Evolutionary conservation across 768 basidiomycete genomes (phyloP), one percentile per base, ranked within the genome.

Genomic region (Paxillus involutus): DNA sequence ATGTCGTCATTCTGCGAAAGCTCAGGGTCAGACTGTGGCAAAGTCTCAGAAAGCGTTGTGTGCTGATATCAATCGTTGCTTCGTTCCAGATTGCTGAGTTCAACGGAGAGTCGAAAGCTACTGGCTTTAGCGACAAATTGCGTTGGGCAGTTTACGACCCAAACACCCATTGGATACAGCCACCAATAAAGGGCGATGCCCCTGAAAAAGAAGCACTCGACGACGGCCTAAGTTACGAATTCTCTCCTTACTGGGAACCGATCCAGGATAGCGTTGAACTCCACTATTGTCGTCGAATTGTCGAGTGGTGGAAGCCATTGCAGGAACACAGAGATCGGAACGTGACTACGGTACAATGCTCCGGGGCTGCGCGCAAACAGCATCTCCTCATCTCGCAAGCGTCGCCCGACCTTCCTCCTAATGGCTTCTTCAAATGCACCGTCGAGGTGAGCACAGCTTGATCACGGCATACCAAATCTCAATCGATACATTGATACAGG

Each of bases 371-470:
- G 36, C 0, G 3, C 36, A 74, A 78, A 44, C 63, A 67, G 41
- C 84, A 84, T 57, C 69, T 74, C 24, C 65, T 84, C 16, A 72
- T 86, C 51, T 74, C 73, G n/a, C 80, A 84, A 42, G 76, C 74
- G 12, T 72, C 72, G 9, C 81, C 82, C 1, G 62, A 74, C 45
- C 68, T 71, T 17, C 66, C 66, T 11, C 80, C 80, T 2, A 47
- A 55, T 19, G 80, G 81, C 1, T 87, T 77, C 64, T 86, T 87
- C 63, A 75, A 86, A 51, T 86, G 84, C 45, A 84, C 82, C 0
- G 74, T 84, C 14, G 81, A 86, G 75, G 86, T 85, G 57, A 59
- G 73, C n/a, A 41, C 16, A 43, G 35, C 26, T 39, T 30, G 48
- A 7, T 19, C 8, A 37, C 45, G 33, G 33, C 14, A 32, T 13